Conservation (phyloP, 2,329 filamentous ascomycete genomes). For the Fusarium multiceps region DNA sequence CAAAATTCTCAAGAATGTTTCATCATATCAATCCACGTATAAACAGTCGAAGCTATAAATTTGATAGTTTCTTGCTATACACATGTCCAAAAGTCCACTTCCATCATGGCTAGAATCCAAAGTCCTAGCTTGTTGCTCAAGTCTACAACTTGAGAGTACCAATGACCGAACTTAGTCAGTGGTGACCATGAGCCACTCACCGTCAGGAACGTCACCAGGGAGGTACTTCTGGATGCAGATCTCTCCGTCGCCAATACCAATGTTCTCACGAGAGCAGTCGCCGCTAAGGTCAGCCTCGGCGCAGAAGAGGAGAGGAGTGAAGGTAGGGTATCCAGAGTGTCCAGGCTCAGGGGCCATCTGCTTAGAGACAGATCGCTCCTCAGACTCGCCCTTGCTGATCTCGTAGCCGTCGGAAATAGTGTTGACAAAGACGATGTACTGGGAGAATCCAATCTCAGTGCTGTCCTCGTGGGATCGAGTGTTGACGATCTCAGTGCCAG, state of each 20-base stretch:
- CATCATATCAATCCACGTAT: not conserved
- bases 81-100: not conserved
- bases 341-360: constrained; percentile 13
- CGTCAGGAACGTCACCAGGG: constrained; percentile 8
- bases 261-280: not conserved
- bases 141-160: not conserved
- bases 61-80: not conserved
- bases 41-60: not conserved
- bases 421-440: constrained; percentile 15
- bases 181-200: constrained; percentile 14
- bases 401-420: constrained; percentile 3
- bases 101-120: not conserved
- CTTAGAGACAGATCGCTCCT: constrained; percentile 1
- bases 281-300: constrained; percentile 1
- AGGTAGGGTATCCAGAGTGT: constrained; percentile 18
- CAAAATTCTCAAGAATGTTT: accelerated
- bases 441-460: constrained; percentile 13
- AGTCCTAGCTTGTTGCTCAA: not conserved
- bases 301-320: constrained; percentile 17
- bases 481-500: constrained; percentile 1
- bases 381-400: constrained; percentile 14
- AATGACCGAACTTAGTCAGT: constrained; percentile 2
- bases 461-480: not conserved
- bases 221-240: constrained; percentile 20
- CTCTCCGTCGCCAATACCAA: constrained; percentile 6